Evolutionary conservation across 257 asterid species (phyloP).

Genomic region (Capsicum pubescens): DNA sequence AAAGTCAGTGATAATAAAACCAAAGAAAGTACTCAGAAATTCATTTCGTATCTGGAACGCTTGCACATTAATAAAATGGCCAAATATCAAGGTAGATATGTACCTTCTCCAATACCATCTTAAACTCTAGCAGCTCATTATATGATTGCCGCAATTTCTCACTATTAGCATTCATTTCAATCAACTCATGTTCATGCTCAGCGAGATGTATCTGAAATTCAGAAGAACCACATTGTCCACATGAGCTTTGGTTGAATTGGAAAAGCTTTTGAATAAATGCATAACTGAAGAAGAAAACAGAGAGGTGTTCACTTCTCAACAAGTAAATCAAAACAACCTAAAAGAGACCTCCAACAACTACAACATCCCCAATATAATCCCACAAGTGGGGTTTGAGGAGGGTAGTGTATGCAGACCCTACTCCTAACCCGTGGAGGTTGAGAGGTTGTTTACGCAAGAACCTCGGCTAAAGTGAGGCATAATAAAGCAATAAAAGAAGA

Average conservation of each 20-base stretch:
- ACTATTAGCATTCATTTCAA: conserved; percentile 88
- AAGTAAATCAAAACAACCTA: conserved; percentile 20
- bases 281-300: conserved; percentile 12
- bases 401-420: too few species aligned
- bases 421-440: too few species aligned
- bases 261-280: conserved; percentile 26
- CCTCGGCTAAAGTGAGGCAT: too few species aligned
- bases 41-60: conserved; percentile 27
- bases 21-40: not conserved
- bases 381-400: too few species aligned
- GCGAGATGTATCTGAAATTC: conserved; percentile 67
- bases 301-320: not conserved
- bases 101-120: conserved; percentile 96
- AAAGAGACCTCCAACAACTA: conserved; percentile 63
- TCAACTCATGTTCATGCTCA: conserved; percentile 93
- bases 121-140: conserved; percentile 95
- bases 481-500: too few species aligned
- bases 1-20: not conserved
- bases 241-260: conserved; percentile 23
- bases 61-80: conserved; percentile 27
- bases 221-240: not conserved
- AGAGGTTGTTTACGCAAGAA: too few species aligned
- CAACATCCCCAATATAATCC: too few species aligned
- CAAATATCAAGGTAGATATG: conserved; percentile 19
- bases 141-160: conserved; percentile 87